A percentile compares a stretch with the other conserved stretches of the same genome.
phyloP scores from a whole-genome alignment of 345 rosid genomes.

The Rhodomyrtus tomentosa region DNA sequence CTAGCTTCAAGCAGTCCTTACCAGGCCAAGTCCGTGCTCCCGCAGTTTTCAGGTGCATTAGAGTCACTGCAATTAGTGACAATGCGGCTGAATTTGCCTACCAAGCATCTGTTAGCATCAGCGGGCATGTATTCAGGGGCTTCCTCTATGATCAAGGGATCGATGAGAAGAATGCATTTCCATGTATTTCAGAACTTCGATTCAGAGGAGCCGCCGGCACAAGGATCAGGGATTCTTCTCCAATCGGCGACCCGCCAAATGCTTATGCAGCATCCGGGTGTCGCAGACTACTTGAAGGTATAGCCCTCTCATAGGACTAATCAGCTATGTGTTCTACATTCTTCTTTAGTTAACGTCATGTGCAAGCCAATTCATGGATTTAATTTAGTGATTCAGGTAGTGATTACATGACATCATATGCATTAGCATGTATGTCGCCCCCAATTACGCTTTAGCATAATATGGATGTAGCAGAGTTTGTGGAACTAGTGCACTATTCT shows the following conservation, averaged over 20 bases:
- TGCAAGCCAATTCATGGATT: not conserved
- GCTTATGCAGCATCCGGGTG: conserved; percentile 15
- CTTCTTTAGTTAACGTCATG: not conserved
- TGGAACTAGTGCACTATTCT: not conserved
- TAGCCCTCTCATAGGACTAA: not conserved
- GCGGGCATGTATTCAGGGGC: conserved; percentile 46
- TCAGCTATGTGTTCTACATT: not conserved
- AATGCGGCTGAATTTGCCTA: conserved; percentile 28
- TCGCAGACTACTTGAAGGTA: conserved; percentile 23
- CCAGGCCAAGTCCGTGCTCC: conserved; percentile 27
- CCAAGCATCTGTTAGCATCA: conserved; percentile 33
- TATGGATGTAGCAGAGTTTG: not conserved
- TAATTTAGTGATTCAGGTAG: not conserved
- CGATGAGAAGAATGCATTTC: conserved; percentile 33
- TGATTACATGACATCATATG: not conserved
- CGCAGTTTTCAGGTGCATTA: conserved; percentile 33
- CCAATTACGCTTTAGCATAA: not conserved
- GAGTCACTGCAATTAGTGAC: conserved; percentile 23
- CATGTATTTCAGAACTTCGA: conserved; percentile 19
- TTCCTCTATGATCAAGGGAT: conserved; percentile 54
- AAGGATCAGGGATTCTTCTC: conserved; percentile 19
- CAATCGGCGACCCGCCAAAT: conserved; percentile 8
- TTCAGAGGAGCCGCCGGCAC: conserved; percentile 6
- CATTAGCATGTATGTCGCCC: not conserved
- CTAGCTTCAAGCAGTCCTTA: conserved; percentile 27